Evolutionary conservation across 495 filamentous ascomycete species (phyloP), one percentile per base, ranked within the genome.

Genomic region (Podospora pseudocomata): DNA sequence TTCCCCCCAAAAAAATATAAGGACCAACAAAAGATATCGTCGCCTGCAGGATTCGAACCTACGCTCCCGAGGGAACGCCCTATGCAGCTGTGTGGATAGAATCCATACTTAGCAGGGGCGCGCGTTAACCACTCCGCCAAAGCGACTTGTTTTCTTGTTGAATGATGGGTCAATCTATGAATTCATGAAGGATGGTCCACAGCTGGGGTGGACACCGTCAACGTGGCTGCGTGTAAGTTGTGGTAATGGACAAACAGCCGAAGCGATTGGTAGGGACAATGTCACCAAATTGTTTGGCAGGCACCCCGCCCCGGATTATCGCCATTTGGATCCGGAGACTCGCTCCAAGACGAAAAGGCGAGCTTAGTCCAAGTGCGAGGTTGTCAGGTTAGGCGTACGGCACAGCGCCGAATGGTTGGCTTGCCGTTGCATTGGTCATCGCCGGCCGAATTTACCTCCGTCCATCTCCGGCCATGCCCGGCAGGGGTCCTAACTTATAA

Each of bases 21-120:
- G 65, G 34, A 64, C 57, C 44, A 11, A 64, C 27, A 34, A 60
- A 69, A 65, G 61, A 65, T 44, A 58, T 49, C 69, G 72, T 71
- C 72, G 69, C 65, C 67, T 71, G 69, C 56, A 73, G 72, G 72
- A 71, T 73, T 71, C 69, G 72, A 73, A 71, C 72, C 69, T 71
- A 65, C 69, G 72, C 72, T 71, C 67, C 69, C 69, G 72, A 73
- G 53, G 69, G 67, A 71, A 73, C 69, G 69, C 64, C 69, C 72
- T 69, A 63, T 57, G 27, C 64, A 57, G 44, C 57, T 11, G 63
- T 63, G 44, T 69, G 57, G 57, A 59, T 69, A 63, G 28, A 56
- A 63, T 32, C 32, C 64, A 66, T 44, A 27, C 60, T 66, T 69
- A 69, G 68, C 68, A 69, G 68, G 68, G 64, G 63, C 65, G 68